Evolutionary conservation across 805 yeast species (phyloP).

Genomic region (Candida namnaoensis): DNA sequence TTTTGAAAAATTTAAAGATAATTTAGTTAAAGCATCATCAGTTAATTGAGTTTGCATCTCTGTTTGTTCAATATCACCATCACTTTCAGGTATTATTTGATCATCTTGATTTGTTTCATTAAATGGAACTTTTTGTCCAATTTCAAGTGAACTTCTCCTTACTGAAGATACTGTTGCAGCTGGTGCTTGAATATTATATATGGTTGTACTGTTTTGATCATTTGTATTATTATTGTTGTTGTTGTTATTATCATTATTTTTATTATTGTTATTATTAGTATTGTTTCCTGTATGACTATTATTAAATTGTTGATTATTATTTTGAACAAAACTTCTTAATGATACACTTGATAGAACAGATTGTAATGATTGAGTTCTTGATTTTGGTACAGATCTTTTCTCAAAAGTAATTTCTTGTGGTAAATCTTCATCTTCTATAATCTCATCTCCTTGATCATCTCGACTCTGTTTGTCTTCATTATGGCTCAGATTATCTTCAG

Average conservation of each 20-base stretch:
- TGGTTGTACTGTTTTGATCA: too few relatives aligned
- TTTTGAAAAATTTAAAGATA: conserved; percentile 19
- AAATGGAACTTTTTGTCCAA: conserved; percentile 14
- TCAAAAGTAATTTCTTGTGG: conserved; percentile 54
- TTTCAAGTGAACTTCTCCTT: conserved; percentile 20
- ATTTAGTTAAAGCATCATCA: conserved; percentile 27
- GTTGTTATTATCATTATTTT: too few relatives aligned
- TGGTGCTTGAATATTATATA: conserved; percentile 28
- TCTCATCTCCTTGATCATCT: background rate
- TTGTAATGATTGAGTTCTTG: conserved; percentile 29
- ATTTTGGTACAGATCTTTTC: conserved; percentile 54
- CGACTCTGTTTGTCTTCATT: too few relatives aligned
- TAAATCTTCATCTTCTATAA: conserved; percentile 60
- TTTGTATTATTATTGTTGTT: too few relatives aligned
- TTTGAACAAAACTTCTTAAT: conserved; percentile 41
- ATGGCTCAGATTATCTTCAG: too few relatives aligned
- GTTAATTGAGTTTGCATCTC: conserved; percentile 26
- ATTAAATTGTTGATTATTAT: conserved; percentile 60
- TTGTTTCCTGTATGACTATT: conserved; percentile 22
- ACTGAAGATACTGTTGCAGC: conserved; percentile 27
- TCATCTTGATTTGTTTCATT: conserved; percentile 1
- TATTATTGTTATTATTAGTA: conserved; percentile 29
- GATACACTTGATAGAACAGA: conserved; percentile 48
- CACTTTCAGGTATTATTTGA: conserved; percentile 11
- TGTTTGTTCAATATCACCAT: conserved; percentile 18